phyloP scores from a whole-genome alignment of 768 basidiomycete species.

The Russula brevipes region DNA sequence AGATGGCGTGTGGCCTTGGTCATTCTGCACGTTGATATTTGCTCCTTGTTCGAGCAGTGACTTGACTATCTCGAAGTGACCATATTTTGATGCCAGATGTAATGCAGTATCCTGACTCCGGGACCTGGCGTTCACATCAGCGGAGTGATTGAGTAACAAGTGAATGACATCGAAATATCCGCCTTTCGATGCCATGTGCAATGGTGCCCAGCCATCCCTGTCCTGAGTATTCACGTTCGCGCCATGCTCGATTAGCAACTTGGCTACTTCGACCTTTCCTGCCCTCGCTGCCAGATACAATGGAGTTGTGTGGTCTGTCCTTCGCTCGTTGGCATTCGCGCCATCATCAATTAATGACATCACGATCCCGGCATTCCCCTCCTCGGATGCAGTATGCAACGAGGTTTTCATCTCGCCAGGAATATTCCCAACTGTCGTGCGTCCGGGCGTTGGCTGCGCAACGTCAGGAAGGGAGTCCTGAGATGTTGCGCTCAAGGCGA shows the following conservation, averaged over 20 bases:
- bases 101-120: too few relatives aligned
- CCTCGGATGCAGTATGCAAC: neutral
- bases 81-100: too few relatives aligned
- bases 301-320: neutral
- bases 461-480: neutral
- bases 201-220: too few relatives aligned
- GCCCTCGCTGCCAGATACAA: neutral
- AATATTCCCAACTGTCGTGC: neutral
- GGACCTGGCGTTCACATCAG: too few relatives aligned
- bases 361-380: neutral
- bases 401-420: neutral
- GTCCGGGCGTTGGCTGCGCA: neutral
- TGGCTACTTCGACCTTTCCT: neutral
- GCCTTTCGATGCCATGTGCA: too few relatives aligned
- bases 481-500: neutral
- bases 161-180: too few relatives aligned
- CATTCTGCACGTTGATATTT: too few relatives aligned
- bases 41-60: neutral
- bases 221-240: too few relatives aligned
- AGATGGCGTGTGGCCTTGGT: neutral
- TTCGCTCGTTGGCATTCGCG: neutral
- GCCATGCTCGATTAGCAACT: too few relatives aligned
- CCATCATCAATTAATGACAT: neutral
- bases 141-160: too few relatives aligned
- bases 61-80: neutral